Base-by-base conservation (phyloP, 257 asterid species). In the Solanum clarkiae region DNA sequence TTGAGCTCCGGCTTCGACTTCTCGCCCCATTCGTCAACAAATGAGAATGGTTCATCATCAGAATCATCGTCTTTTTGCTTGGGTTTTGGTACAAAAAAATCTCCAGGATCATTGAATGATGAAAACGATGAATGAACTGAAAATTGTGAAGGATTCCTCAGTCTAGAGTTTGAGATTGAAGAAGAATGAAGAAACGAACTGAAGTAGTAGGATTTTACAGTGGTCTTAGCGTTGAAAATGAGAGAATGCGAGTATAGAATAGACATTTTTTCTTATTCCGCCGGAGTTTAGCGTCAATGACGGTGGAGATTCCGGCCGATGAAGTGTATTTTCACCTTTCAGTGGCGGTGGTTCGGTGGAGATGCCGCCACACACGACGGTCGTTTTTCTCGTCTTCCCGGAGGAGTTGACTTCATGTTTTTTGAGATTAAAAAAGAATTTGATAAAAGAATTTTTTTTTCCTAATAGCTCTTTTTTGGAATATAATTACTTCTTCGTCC, bases 1-100 rank as follows among this genome's bases (percentile, higher is more conserved):
- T 9, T 60, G 62, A 51, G n/a, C 13, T 75, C 45, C 44, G 44
- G 9, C 14, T 47, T 36, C 24, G 62, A 22, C 69, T 88, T 92
- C 84, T 96, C 98, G 1, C 98, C 98, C 99, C 98, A 94, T 86
- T 94, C 99, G 66, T 96, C 99, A 1, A 83, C 90, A 51, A 86
- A 22, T 6, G 86, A n/a, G 8, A 15, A 40, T 3, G 93, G 92
- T 5, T 89, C 75, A 32, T 62, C 68, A 16, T 84, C 90, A 1
- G 89, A 82, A 49, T 6, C 80, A 15, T 24, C 60, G 45, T 54
- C 51, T 44, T 49, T 14, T 22, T 45, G n/a, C 1, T 72, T 45
- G 12, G 13, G 10, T 72, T 75, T 75, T 49, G 44, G 81, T 24
- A 75, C 40, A 22, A 75, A 47, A 14, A 49, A 75, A 22, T 75